Evolutionary conservation across 345 rosid species (phyloP).

Genomic region (Lumnitzera racemosa): DNA sequence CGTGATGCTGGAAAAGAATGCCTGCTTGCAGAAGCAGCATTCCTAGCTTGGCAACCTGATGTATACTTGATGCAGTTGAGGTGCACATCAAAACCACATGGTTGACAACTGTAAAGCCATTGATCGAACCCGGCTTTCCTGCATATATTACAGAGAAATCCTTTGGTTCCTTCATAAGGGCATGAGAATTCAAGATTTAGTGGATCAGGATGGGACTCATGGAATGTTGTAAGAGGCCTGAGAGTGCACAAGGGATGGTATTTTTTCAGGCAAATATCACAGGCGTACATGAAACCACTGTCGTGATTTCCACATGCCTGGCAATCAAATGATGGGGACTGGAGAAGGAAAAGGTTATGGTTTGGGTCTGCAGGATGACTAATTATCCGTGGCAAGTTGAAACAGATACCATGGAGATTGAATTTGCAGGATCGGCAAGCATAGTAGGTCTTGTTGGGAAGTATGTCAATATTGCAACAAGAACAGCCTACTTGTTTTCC

Average conservation of each 20-base stretch:
- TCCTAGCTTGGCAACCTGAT: too few species aligned
- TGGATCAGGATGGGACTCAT: slow-evolving; percentile 1
- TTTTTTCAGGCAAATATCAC: slow-evolving; percentile 7
- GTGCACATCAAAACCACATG: slow-evolving; percentile 6
- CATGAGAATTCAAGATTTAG: slow-evolving; percentile 9
- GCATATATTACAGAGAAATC: slow-evolving; percentile 6
- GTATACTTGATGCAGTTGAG: not conserved
- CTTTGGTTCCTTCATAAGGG: slow-evolving; percentile 1
- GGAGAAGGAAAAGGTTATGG: slow-evolving; percentile 3
- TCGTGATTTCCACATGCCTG: slow-evolving; percentile 5
- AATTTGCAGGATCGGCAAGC: slow-evolving; percentile 8
- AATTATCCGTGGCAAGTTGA: slow-evolving; percentile 6
- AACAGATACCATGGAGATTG: slow-evolving; percentile 9
- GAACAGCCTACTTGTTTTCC: not conserved
- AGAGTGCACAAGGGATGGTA: slow-evolving; percentile 11
- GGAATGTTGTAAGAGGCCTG: not conserved
- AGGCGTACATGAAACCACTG: slow-evolving; percentile 1
- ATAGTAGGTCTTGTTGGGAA: slow-evolving; percentile 2
- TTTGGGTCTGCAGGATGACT: slow-evolving; percentile 4
- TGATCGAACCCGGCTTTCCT: not conserved
- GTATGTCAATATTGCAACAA: slow-evolving; percentile 5
- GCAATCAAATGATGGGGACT: not conserved
- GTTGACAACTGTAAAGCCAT: slow-evolving; percentile 7
- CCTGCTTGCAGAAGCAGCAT: too few species aligned
- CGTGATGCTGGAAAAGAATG: too few species aligned